Conservation (phyloP, 768 basidiomycete genomes). For the Trametes cinnabarina region DNA sequence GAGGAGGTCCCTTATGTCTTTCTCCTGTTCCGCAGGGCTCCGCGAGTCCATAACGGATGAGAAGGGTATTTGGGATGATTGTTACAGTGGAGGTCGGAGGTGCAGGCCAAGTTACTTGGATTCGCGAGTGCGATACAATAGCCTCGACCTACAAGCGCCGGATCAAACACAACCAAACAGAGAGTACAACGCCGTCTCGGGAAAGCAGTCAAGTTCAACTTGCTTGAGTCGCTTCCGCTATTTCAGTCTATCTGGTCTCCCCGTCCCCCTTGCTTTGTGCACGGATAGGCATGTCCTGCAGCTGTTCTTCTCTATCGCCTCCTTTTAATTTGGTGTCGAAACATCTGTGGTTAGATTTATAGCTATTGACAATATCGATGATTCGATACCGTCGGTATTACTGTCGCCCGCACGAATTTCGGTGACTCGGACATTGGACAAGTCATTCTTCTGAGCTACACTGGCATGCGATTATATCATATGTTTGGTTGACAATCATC, state of each 20-base stretch:
- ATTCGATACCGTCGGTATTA: no score
- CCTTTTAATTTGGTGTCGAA: no score
- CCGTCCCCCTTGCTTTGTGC: no score
- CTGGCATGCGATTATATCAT: not conserved
- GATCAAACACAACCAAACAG: not conserved
- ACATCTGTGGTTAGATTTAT: no score
- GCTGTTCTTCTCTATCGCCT: no score
- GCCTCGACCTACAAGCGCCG: not conserved
- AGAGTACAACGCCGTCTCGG: not conserved
- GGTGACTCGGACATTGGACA: no score
- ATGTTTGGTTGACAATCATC: not conserved
- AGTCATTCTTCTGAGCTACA: not conserved
- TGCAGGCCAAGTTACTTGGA: no score
- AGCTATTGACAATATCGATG: no score
- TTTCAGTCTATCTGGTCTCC: not conserved
- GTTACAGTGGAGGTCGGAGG: not conserved
- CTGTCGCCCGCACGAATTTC: no score
- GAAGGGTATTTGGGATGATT: not conserved
- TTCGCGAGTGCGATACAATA: not conserved
- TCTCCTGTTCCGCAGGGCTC: conserved; percentile 35
- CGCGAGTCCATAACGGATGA: conserved; percentile 26
- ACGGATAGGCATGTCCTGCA: no score
- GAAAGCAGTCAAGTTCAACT: not conserved
- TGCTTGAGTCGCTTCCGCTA: not conserved
- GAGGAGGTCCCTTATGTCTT: conserved; percentile 41